Base-by-base conservation (phyloP, 306 rosid genomes). In the Glycyrrhiza uralensis region DNA sequence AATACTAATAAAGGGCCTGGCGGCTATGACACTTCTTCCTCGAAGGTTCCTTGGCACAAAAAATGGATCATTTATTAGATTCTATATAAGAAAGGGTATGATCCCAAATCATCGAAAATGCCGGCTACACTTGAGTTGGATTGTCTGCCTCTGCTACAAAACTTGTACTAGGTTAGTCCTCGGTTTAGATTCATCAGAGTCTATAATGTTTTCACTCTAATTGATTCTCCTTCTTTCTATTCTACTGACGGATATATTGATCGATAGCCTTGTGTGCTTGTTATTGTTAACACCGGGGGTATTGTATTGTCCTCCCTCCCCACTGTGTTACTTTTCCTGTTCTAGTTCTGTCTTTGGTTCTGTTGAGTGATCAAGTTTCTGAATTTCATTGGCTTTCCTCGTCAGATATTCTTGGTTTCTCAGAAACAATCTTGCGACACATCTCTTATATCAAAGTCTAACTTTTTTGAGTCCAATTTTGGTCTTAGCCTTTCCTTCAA, bases 11-110 rank as follows among this genome's bases (percentile, higher is more conserved):
- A 3, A 15, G 4, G 20, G 42, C 13, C 3, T 17, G 84, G 87
- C 46, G 74, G 82, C 84, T 75, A 46, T 23, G 57, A 6, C 33
- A 4, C 57, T 17, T 22, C 41, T 80, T 83, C 87, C 80, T 7
- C 1, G 84, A 69, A 79, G 14, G 55, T 72, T 66, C 87, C 45
- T 23, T 17, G 4, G 54, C 0, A 38, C 2, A 23, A 11, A 30
- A 10, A n/a, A 61, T 12, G 5, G 17, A 12, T 45, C 45, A 8
- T 57, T 64, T 42, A 19, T 29, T n/a, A 38, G 26, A 26, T 9
- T 62, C 6, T 24, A 42, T 74, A 55, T 49, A 66, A 77, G n/a
- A 22, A 36, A 42, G 62, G 68, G 10, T 13, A 5, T 9, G 17
- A 74, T 14, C 42, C 20, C 23, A 13, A 4, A 39, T 26, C 62